These are phyloP conservation scores for Acidomyces sp. DNA, from an alignment of 495 filamentous ascomycete species.

Conservation along the genomic window DNA sequence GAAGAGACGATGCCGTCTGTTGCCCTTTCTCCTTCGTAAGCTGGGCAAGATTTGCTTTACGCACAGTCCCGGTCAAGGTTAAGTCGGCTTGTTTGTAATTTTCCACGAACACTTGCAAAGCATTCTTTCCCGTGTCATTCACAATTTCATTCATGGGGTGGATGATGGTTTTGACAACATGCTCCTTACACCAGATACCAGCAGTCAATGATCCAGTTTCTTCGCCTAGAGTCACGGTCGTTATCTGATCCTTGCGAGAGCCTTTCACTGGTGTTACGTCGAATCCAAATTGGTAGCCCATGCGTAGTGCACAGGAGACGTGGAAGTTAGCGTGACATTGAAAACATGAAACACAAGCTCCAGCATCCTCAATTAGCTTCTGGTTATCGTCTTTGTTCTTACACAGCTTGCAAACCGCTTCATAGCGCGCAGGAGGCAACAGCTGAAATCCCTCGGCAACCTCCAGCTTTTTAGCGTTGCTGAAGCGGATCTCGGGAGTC, in stretches of 20 bases:
- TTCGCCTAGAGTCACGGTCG: constrained; percentile 55
- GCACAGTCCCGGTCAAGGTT: constrained; percentile 73
- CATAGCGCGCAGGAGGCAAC: constrained; percentile 54
- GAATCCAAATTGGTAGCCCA: constrained; percentile 71
- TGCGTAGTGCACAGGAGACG: constrained; percentile 75
- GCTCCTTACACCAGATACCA: constrained; percentile 81
- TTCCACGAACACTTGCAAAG: constrained; percentile 69
- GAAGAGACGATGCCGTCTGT: background rate
- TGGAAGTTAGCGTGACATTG: constrained; percentile 75
- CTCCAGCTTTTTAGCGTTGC: constrained; percentile 63
- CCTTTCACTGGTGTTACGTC: constrained; percentile 84
- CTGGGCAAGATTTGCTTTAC: constrained; percentile 64
- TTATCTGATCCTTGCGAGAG: constrained; percentile 62
- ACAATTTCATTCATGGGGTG: constrained; percentile 70
- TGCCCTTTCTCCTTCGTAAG: constrained; percentile 32
- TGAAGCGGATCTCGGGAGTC: constrained; percentile 85
- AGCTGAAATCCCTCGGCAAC: constrained; percentile 77
- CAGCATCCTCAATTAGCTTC: constrained; percentile 29
- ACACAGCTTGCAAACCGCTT: constrained; percentile 76
- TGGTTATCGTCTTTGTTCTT: constrained; percentile 33
- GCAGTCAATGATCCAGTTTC: constrained; percentile 68
- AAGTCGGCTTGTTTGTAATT: constrained; percentile 93
- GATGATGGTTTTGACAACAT: constrained; percentile 50
- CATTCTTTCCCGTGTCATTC: constrained; percentile 46
- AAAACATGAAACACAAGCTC: constrained; percentile 72